A percentile compares a stretch with the other conserved stretches of the same genome.
These are phyloP conservation scores for Salicornia ramosissima DNA, from an alignment of 148 eudicot species.

Conservation along the genomic window DNA sequence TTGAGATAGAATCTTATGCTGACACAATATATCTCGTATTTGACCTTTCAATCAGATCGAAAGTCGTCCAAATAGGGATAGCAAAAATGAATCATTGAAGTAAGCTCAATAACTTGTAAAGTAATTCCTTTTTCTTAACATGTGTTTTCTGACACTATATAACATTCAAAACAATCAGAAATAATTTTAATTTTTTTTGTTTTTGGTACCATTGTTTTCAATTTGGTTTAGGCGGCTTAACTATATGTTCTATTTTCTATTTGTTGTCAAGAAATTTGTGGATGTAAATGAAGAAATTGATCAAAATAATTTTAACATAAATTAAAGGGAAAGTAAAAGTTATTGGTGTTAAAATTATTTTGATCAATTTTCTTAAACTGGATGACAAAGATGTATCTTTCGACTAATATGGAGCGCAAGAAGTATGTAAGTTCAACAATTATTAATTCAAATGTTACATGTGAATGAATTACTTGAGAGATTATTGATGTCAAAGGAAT, in stretches of 20 bases:
- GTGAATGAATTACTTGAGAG: no score
- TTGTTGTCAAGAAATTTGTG: no score
- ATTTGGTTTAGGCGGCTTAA: conserved; percentile 40
- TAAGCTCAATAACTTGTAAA: conserved; percentile 16
- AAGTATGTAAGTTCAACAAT: no score
- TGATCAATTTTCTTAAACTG: no score
- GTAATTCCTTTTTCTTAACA: neutral
- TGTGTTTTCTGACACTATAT: neutral
- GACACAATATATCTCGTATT: neutral
- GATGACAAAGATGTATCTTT: no score
- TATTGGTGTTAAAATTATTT: no score
- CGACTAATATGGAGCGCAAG: no score
- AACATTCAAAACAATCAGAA: neutral
- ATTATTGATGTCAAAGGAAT: no score
- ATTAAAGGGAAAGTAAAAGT: no score
- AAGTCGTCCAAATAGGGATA: conserved; percentile 73
- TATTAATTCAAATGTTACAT: no score
- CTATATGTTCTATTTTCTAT: conserved; percentile 53
- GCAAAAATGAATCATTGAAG: conserved; percentile 51
- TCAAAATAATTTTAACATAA: no score
- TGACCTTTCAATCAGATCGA: conserved; percentile 63
- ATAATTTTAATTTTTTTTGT: neutral
- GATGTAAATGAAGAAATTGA: no score
- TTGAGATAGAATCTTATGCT: neutral
- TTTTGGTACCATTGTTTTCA: neutral